Percentiles rank a stretch among this genome's conserved stretches.
These are phyloP conservation scores for Prunus dulcis DNA, from an alignment of 306 rosid species.

Conservation along the genomic window DNA sequence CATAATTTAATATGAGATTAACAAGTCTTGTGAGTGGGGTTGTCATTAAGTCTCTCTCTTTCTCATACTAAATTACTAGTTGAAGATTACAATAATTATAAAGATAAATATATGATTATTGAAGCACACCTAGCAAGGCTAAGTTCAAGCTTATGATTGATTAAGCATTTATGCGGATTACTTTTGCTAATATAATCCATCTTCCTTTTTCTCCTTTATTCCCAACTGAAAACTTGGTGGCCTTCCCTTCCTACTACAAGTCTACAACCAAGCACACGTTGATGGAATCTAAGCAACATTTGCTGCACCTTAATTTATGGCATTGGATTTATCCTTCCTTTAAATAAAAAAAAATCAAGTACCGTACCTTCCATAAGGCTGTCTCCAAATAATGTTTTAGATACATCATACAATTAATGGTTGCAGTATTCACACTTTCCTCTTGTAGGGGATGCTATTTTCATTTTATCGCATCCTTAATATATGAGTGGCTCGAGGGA, in stretches of 20 bases:
- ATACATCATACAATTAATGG: neutral
- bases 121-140: constrained; percentile 23
- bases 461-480: too few relatives aligned
- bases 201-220: constrained; percentile 8
- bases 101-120: constrained; percentile 8
- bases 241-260: constrained; percentile 15
- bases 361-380: neutral
- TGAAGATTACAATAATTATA: constrained; percentile 19
- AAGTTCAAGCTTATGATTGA: constrained; percentile 26
- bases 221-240: constrained; percentile 20
- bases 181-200: constrained; percentile 13
- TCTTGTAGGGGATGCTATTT: neutral
- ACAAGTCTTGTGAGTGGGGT: constrained; percentile 11
- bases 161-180: neutral
- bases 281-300: constrained; percentile 31
- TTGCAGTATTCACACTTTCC: neutral
- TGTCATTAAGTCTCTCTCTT: neutral
- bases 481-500: fast-evolving
- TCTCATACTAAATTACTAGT: constrained; percentile 12
- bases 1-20: neutral
- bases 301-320: constrained; percentile 11
- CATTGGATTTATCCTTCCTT: constrained; percentile 1
- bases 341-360: too few relatives aligned
- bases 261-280: constrained; percentile 8
- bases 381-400: neutral